These are phyloP conservation scores for peach (Prunus persica) DNA, from an alignment of 306 rosid genomes.

Conservation along the genomic window DNA sequence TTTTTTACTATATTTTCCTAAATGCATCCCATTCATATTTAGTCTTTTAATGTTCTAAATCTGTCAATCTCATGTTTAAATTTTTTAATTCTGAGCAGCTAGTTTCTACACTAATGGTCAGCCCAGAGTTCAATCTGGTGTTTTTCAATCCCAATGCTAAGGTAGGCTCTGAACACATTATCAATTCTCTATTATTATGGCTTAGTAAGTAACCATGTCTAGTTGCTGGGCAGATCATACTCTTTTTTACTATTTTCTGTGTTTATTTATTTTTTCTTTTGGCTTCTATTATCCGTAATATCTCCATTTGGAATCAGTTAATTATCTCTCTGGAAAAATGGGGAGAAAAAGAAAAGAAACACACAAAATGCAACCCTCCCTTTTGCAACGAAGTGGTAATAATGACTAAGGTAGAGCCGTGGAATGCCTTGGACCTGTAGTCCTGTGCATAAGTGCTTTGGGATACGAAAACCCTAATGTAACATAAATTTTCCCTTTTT, in stretches of 20 bases:
- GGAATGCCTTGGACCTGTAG: background rate
- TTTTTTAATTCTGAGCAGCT: conserved; percentile 58
- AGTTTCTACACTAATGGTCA: conserved; percentile 74
- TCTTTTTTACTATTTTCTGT: background rate
- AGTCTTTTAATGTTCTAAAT: conserved; percentile 20
- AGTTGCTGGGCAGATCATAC: background rate
- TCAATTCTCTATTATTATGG: background rate
- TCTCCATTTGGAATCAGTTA: background rate
- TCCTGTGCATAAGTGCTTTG: background rate
- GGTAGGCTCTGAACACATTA: conserved; percentile 41
- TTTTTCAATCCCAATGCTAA: conserved; percentile 71
- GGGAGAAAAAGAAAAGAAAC: background rate
- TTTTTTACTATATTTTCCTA: background rate
- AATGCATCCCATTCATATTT: background rate
- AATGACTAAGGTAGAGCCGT: background rate
- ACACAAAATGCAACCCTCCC: background rate
- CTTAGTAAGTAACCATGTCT: background rate
- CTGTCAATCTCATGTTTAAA: conserved; percentile 35
- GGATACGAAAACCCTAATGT: background rate
- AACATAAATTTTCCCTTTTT: background rate
- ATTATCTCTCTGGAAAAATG: background rate
- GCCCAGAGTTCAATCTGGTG: conserved; percentile 71
- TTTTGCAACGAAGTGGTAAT: background rate
- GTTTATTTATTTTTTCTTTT: background rate
- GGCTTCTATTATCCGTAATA: background rate